Conservation (phyloP, 176 grass and related monocot genomes). For the Paspalum vaginatum region DNA sequence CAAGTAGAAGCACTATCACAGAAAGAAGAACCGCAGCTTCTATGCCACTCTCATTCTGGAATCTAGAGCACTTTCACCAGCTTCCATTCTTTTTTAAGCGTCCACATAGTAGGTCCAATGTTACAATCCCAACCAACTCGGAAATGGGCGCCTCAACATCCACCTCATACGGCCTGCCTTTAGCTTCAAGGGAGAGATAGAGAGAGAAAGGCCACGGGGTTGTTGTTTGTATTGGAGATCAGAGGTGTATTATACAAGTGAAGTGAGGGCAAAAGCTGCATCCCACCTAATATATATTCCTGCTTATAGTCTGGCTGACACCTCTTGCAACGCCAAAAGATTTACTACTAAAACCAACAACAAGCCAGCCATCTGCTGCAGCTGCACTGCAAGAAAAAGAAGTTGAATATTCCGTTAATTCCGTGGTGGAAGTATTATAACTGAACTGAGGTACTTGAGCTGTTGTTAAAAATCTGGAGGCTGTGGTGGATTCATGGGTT, state of each 20-base stretch:
- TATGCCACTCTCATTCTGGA: neutral
- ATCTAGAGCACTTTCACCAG: neutral
- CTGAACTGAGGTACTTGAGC: neutral
- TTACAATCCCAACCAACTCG: slow-evolving; percentile 55
- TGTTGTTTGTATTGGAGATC: neutral
- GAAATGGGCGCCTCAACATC: slow-evolving; percentile 42
- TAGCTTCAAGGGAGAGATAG: slow-evolving; percentile 33
- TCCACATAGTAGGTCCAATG: slow-evolving; percentile 36
- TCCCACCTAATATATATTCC: slow-evolving; percentile 52
- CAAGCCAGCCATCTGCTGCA: neutral
- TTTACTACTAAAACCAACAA: neutral
- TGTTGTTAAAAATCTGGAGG: slow-evolving; percentile 7
- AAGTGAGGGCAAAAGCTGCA: slow-evolving; percentile 45
- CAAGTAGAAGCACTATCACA: neutral
- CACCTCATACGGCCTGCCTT: slow-evolving; percentile 48
- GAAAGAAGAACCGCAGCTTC: no score
- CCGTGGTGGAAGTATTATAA: neutral
- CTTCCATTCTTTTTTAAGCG: neutral
- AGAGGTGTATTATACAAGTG: slow-evolving; percentile 29
- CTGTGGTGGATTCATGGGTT: neutral
- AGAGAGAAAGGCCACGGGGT: no score
- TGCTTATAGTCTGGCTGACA: neutral
- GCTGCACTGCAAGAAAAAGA: neutral
- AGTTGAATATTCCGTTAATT: neutral
- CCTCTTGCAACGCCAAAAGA: neutral